These are phyloP conservation scores for Pisolithus microcarpus DNA, from an alignment of 768 basidiomycete species.

Conservation along the genomic window DNA sequence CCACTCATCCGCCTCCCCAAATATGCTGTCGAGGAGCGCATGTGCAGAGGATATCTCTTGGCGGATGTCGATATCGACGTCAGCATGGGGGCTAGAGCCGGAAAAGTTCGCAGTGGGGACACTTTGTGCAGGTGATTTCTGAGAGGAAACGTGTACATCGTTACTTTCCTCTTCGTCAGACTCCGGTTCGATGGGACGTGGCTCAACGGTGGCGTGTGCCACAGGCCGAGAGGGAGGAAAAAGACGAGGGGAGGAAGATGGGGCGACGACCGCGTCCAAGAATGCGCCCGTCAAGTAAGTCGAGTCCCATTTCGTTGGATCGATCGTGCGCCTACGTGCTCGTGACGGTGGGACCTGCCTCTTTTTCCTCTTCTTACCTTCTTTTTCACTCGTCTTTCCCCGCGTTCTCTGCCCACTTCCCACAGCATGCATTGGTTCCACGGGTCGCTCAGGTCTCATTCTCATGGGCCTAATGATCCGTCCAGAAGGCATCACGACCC, in stretches of 20 bases:
- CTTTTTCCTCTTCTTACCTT: slow-evolving; percentile 34
- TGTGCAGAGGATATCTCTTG: slow-evolving; percentile 14
- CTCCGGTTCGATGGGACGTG: no score
- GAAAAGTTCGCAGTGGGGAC: no score
- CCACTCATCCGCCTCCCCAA: slow-evolving; percentile 54
- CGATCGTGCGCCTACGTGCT: slow-evolving; percentile 59
- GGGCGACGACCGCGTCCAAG: slow-evolving; percentile 35
- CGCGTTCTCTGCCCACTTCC: slow-evolving; percentile 1
- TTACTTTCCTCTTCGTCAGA: no score
- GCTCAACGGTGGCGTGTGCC: no score
- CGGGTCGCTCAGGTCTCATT: slow-evolving; percentile 62
- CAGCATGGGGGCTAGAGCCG: no score
- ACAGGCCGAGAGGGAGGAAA: no score
- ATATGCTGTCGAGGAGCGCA: slow-evolving; percentile 43
- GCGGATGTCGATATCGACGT: slow-evolving; percentile 1
- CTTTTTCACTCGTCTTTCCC: slow-evolving; percentile 6
- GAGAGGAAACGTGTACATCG: no score
- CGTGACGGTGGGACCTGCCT: slow-evolving; percentile 48
- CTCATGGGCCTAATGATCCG: slow-evolving; percentile 58
- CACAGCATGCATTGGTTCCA: slow-evolving; percentile 26
- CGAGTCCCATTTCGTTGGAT: slow-evolving; percentile 66
- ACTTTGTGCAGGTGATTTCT: no score
- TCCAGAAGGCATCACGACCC: slow-evolving; percentile 64
- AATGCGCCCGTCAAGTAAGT: slow-evolving; percentile 64
- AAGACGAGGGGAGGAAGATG: not conserved